A percentile compares a stretch with the other conserved stretches of the same genome.
phyloP scores from a whole-genome alignment of 257 asterid species.

The Solanum ahanhuiri region DNA sequence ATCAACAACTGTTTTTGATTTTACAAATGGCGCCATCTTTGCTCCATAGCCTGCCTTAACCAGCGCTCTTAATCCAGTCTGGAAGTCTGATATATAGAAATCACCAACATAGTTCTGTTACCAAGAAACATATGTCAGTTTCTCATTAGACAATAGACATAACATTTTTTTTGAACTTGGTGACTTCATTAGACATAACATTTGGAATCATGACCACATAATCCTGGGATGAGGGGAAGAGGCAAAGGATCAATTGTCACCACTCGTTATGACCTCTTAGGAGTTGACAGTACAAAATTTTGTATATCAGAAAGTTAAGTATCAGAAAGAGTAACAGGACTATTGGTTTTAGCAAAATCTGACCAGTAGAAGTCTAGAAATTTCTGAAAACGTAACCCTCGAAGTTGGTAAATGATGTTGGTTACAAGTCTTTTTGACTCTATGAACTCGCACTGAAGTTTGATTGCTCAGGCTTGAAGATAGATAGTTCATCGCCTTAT shows the following conservation, averaged over 20 bases:
- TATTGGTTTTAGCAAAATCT: not conserved
- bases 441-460: not conserved
- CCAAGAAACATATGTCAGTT: not conserved
- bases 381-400: not conserved
- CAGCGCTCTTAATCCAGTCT: slow-evolving; percentile 75
- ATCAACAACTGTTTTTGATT: slow-evolving; percentile 51
- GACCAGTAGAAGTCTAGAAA: not conserved
- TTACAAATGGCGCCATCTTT: slow-evolving; percentile 65
- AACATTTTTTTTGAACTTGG: not conserved
- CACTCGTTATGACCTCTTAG: not conserved
- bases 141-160: not conserved
- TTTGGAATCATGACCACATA: not conserved
- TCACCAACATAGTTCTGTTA: slow-evolving; percentile 62
- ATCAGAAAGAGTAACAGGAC: not conserved
- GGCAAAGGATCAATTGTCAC: not conserved
- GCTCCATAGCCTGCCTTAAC: slow-evolving; percentile 85
- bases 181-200: not conserved
- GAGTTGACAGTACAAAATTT: not conserved
- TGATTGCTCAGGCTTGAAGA: not conserved
- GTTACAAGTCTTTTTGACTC: not conserved
- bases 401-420: not conserved
- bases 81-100: slow-evolving; percentile 78
- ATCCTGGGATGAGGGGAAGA: not conserved
- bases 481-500: not conserved
- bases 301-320: not conserved